phyloP scores from a whole-genome alignment of 2,329 filamentous ascomycete species.

The Fusarium albosuccineum region DNA sequence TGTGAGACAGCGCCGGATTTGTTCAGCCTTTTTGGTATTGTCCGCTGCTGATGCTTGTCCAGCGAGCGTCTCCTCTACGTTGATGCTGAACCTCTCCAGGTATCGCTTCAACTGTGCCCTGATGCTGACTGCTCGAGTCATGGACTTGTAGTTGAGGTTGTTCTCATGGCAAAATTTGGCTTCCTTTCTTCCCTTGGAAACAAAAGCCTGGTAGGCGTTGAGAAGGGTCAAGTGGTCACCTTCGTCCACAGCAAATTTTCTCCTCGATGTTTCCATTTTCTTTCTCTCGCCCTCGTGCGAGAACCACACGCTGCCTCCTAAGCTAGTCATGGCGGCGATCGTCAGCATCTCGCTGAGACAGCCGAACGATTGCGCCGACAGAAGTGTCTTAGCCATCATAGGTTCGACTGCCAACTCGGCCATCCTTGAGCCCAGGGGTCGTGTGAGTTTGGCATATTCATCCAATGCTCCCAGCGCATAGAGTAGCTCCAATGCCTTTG shows the following conservation, averaged over 20 bases:
- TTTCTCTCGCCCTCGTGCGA: slow-evolving; percentile 83
- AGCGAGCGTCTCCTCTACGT: slow-evolving; percentile 73
- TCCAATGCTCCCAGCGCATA: slow-evolving; percentile 90
- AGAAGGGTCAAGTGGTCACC: slow-evolving; percentile 93
- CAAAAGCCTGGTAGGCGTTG: slow-evolving; percentile 92
- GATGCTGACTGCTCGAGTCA: slow-evolving; percentile 87
- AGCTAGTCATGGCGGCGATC: slow-evolving; percentile 93
- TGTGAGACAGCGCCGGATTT: slow-evolving; percentile 87
- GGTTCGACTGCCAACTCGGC: slow-evolving; percentile 93
- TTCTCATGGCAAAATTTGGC: slow-evolving; percentile 89
- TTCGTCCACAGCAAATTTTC: slow-evolving; percentile 91
- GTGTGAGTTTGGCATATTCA: slow-evolving; percentile 89
- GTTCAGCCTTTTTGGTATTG: slow-evolving; percentile 67
- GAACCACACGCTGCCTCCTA: slow-evolving; percentile 87
- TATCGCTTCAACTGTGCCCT: slow-evolving; percentile 88
- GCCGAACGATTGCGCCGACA: slow-evolving; percentile 79
- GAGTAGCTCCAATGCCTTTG: slow-evolving; percentile 87
- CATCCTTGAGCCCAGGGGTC: slow-evolving; percentile 89
- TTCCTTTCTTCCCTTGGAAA: slow-evolving; percentile 85
- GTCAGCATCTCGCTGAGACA: slow-evolving; percentile 89
- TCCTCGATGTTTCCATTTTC: slow-evolving; percentile 77
- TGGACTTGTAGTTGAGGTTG: slow-evolving; percentile 85
- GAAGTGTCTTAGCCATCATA: slow-evolving; percentile 92
- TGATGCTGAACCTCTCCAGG: slow-evolving; percentile 85
- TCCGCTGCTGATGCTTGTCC: slow-evolving; percentile 49